Conservation (phyloP, 179 eudicot species). For the Beta corolliflora region DNA sequence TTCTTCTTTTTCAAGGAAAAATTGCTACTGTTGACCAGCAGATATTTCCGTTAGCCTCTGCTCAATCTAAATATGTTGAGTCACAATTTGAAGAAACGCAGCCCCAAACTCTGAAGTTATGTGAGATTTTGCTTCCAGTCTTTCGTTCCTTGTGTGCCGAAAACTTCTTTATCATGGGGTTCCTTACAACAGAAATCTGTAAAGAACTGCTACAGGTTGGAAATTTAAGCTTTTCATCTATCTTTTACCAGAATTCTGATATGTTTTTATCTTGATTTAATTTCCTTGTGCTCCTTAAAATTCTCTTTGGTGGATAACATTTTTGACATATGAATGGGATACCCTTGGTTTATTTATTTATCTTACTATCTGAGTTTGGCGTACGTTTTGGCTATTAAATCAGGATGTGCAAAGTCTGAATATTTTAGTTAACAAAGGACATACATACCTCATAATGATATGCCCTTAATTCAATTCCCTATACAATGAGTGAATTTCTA, state of each 20-base stretch:
- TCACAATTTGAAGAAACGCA: slow-evolving; percentile 48
- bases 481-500: neutral
- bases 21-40: slow-evolving; percentile 45
- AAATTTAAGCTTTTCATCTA: slow-evolving; percentile 10
- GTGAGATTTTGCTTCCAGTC: slow-evolving; percentile 74
- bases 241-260: neutral
- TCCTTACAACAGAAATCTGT: slow-evolving; percentile 71
- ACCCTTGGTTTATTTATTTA: neutral
- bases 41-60: slow-evolving; percentile 47
- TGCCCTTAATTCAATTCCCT: neutral
- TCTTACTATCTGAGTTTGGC: neutral
- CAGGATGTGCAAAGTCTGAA: neutral
- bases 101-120: slow-evolving; percentile 45
- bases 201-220: slow-evolving; percentile 85
- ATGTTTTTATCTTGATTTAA: neutral
- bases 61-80: slow-evolving; percentile 50
- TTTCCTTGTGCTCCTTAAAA: neutral
- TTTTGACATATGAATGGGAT: neutral
- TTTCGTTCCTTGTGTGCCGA: slow-evolving; percentile 67
- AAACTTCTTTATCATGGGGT: slow-evolving; percentile 64
- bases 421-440: neutral
- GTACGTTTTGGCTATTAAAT: neutral
- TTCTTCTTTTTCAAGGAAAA: slow-evolving; percentile 84
- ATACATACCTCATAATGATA: neutral
- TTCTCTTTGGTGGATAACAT: neutral